phyloP scores from a whole-genome alignment of 2,329 filamentous ascomycete genomes.

The Cladosporium sp. region DNA sequence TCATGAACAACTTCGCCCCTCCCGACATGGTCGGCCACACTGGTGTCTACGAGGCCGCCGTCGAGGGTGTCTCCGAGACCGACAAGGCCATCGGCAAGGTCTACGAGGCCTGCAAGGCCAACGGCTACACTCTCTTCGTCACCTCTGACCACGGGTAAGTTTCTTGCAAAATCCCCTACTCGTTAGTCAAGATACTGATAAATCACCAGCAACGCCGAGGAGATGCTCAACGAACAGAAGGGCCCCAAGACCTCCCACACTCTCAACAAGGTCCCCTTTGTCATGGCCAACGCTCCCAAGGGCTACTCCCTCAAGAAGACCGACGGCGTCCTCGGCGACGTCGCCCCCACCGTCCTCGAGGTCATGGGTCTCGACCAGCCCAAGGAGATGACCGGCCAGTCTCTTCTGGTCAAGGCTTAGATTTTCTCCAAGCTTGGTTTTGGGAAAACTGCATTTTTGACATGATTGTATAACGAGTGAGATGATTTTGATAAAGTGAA shows the following conservation, averaged over 20 bases:
- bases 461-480: not conserved
- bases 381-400: slow-evolving; percentile 85
- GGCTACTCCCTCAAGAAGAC: slow-evolving; percentile 82
- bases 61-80: slow-evolving; percentile 78
- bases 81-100: slow-evolving; percentile 93
- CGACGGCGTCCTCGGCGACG: slow-evolving; percentile 90
- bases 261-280: slow-evolving; percentile 93
- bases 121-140: slow-evolving; percentile 90
- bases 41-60: slow-evolving; percentile 91
- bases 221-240: slow-evolving; percentile 96
- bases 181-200: slow-evolving; percentile 20
- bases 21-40: slow-evolving; percentile 99
- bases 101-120: slow-evolving; percentile 88
- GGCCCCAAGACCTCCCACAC: slow-evolving; percentile 98
- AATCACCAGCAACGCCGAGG: slow-evolving; percentile 89
- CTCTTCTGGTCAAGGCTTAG: slow-evolving; percentile 71
- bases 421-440: too few species aligned
- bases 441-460: too few species aligned
- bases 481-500: not conserved
- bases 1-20: slow-evolving; percentile 99
- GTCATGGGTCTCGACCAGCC: slow-evolving; percentile 90
- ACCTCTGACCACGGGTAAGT: slow-evolving; percentile 86
- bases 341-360: slow-evolving; percentile 88
- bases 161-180: not conserved
- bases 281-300: slow-evolving; percentile 95